Evolutionary conservation across 2,329 filamentous ascomycete genomes (phyloP).

Genomic region (Zelopaecilomyces penicillatus): DNA sequence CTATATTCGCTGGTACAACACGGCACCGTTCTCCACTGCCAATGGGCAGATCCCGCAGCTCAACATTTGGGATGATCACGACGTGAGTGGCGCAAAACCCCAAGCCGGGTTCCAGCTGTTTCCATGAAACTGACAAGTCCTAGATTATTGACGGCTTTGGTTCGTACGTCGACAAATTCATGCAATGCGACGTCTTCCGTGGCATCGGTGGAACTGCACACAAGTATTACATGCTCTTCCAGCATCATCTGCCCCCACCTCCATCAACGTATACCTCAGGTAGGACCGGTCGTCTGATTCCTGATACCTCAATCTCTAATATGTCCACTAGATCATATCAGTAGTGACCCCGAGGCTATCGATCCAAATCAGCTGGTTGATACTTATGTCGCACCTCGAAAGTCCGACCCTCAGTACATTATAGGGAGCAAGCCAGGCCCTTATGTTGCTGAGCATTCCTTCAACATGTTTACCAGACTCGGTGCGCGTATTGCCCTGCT

Average conservation of each 20-base stretch:
- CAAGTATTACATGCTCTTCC: slow-evolving; percentile 98
- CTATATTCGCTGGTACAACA: slow-evolving; percentile 77
- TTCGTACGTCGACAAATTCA: slow-evolving; percentile 88
- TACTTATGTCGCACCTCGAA: slow-evolving; percentile 57
- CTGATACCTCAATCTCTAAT: too few species aligned
- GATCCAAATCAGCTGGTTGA: slow-evolving; percentile 67
- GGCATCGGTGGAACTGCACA: slow-evolving; percentile 87
- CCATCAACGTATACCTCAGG: slow-evolving; percentile 78
- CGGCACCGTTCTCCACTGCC: slow-evolving; percentile 74
- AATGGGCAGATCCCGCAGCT: slow-evolving; percentile 91
- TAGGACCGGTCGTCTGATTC: slow-evolving; percentile 12
- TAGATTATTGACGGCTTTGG: slow-evolving; percentile 88
- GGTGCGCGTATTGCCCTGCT: slow-evolving; percentile 78
- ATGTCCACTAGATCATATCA: neutral
- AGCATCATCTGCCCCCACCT: slow-evolving; percentile 85
- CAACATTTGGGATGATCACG: slow-evolving; percentile 97
- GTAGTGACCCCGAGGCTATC: slow-evolving; percentile 37
- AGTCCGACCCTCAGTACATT: slow-evolving; percentile 64
- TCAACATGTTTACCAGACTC: slow-evolving; percentile 77
- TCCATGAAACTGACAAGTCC: slow-evolving; percentile 29
- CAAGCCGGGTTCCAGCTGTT: neutral
- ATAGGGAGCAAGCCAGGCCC: slow-evolving; percentile 70
- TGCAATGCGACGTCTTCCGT: slow-evolving; percentile 84
- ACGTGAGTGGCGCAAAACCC: slow-evolving; percentile 40
- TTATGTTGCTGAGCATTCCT: slow-evolving; percentile 81